Conservation (phyloP, 495 filamentous ascomycete genomes). For the Parmelia sp. region DNA sequence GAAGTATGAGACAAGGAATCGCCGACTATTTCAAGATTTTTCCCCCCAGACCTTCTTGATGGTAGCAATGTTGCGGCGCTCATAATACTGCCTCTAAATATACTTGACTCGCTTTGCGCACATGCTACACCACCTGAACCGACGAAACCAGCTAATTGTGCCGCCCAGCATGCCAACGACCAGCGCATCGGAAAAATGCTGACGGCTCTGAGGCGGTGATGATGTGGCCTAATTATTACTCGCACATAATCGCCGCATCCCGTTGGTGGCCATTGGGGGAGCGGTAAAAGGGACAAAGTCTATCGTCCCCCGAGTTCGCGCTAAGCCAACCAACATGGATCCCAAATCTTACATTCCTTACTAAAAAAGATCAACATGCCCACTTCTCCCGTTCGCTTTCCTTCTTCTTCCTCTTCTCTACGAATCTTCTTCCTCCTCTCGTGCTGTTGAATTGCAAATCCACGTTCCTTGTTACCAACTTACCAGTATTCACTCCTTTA, state of each 20-base stretch:
- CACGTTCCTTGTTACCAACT: background rate
- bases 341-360: constrained; percentile 8
- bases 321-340: background rate
- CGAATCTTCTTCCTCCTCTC: background rate
- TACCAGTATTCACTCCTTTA: constrained; percentile 1
- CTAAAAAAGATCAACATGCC: background rate
- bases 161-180: background rate
- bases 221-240: background rate
- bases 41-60: background rate
- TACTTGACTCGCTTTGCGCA: background rate
- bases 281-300: background rate
- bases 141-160: background rate
- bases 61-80: background rate
- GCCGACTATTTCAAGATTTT: background rate
- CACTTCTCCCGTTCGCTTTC: background rate
- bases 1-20: background rate
- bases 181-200: background rate
- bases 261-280: background rate
- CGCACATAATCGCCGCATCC: background rate
- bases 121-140: background rate
- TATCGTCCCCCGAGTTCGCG: background rate
- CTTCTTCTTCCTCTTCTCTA: background rate
- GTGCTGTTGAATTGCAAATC: background rate
- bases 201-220: background rate
- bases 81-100: background rate